Percentiles rank a stretch among this genome's conserved stretches.
phyloP scores from a whole-genome alignment of 2,329 filamentous ascomycete genomes.

The Colletotrichum graminicola region DNA sequence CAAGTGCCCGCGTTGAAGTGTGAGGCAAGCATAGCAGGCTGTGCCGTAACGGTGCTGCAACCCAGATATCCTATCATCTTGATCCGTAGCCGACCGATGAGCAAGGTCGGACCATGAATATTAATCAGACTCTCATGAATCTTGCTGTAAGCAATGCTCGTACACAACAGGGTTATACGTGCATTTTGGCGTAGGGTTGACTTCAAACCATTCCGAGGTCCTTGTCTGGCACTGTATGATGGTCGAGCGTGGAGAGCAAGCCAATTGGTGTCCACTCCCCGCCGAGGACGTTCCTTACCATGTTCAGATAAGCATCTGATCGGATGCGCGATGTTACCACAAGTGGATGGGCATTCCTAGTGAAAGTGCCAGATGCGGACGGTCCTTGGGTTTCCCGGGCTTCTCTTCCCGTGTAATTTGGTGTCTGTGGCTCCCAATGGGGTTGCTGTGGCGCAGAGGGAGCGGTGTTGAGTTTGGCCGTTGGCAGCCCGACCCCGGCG shows the following conservation, averaged over 20 bases:
- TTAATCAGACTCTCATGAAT: conserved; percentile 2
- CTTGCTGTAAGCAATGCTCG: too few relatives aligned
- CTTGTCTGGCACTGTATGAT: conserved; percentile 50
- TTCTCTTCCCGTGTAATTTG: neutral
- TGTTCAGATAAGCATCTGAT: conserved; percentile 51
- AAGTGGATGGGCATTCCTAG: neutral
- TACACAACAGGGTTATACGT: neutral
- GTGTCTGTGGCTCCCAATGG: neutral
- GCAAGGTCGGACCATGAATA: conserved; percentile 12
- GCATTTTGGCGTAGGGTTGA: neutral
- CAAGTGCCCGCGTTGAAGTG: neutral
- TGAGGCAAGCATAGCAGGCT: neutral
- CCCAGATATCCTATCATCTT: neutral
- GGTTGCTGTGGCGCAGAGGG: neutral
- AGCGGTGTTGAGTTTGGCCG: neutral
- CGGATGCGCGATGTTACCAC: conserved; percentile 44
- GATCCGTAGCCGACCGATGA: conserved; percentile 5
- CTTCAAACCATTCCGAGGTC: conserved; percentile 48
- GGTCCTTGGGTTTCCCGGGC: neutral
- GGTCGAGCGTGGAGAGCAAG: conserved; percentile 52
- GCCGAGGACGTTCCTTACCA: conserved; percentile 47
- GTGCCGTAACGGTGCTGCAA: neutral
- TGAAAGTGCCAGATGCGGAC: neutral
- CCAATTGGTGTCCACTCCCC: conserved; percentile 49
- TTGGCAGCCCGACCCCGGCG: neutral